Conservation (phyloP, 2,329 filamentous ascomycete genomes). For the Corinectria fuckeliana region DNA sequence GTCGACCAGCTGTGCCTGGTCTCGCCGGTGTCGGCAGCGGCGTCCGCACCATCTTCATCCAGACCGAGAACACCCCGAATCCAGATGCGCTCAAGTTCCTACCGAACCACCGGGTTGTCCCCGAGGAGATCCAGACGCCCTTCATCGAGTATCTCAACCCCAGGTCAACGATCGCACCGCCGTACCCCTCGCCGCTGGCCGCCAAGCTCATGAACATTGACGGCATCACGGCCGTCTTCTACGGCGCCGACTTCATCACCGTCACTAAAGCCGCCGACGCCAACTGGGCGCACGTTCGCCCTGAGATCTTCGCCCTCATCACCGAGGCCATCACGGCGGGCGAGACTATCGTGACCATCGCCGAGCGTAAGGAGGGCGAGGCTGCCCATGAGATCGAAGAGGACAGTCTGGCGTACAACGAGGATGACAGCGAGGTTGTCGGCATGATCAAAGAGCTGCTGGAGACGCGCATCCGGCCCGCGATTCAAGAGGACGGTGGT, state of each 20-base stretch:
- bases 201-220: conserved; percentile 92
- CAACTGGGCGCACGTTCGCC: conserved; percentile 94
- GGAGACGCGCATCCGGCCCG: conserved; percentile 91
- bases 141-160: conserved; percentile 94
- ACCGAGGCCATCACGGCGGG: conserved; percentile 90
- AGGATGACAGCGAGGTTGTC: conserved; percentile 92
- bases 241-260: conserved; percentile 94
- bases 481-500: conserved; percentile 96
- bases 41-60: conserved; percentile 89
- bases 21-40: conserved; percentile 43
- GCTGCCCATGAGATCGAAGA: conserved; percentile 50
- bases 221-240: conserved; percentile 93
- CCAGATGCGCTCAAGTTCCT: conserved; percentile 96
- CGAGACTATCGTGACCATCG: conserved; percentile 77
- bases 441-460: conserved; percentile 98
- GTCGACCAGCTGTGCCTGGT: conserved; percentile 24
- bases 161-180: conserved; percentile 84
- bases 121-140: conserved; percentile 71
- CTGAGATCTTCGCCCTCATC: conserved; percentile 93
- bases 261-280: conserved; percentile 88
- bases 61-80: conserved; percentile 94
- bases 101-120: conserved; percentile 86
- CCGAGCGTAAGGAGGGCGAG: conserved; percentile 65
- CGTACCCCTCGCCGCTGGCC: conserved; percentile 89
- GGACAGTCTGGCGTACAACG: conserved; percentile 82